phyloP scores from a whole-genome alignment of 1,139 yeast species.

The Yamadazyma trypodendri region DNA sequence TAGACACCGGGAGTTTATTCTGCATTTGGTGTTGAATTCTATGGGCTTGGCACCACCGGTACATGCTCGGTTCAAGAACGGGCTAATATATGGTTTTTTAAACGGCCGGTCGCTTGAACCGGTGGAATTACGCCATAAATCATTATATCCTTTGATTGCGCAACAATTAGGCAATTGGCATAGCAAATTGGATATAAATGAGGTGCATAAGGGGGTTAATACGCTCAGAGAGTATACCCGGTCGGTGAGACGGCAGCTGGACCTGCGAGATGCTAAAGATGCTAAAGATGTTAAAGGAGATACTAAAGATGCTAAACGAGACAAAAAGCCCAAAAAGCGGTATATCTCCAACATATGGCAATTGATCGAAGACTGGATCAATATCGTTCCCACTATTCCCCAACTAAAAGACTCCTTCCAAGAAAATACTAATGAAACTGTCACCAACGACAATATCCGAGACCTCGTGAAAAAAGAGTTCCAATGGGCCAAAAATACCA shows the following conservation, averaged over 20 bases:
- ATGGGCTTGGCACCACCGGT: constrained; percentile 68
- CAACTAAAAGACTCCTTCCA: constrained; percentile 43
- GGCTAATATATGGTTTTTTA: constrained; percentile 68
- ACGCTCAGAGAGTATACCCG: constrained; percentile 38
- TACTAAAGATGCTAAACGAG: too few relatives aligned
- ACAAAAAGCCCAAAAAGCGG: constrained; percentile 24
- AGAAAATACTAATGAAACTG: constrained; percentile 25
- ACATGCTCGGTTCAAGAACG: constrained; percentile 69
- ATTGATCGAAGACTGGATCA: constrained; percentile 60
- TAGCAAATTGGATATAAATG: constrained; percentile 38
- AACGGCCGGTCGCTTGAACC: constrained; percentile 66
- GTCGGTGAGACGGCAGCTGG: constrained; percentile 17
- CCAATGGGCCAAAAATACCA: constrained; percentile 44
- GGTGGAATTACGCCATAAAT: constrained; percentile 48
- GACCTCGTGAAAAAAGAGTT: constrained; percentile 50
- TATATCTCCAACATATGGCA: constrained; percentile 56
- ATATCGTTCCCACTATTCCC: constrained; percentile 52
- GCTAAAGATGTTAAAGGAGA: too few relatives aligned
- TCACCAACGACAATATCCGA: constrained; percentile 31
- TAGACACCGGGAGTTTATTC: constrained; percentile 72
- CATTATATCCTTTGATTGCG: constrained; percentile 59
- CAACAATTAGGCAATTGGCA: constrained; percentile 77
- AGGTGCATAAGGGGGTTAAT: constrained; percentile 52
- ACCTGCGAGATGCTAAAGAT: constrained; percentile 4
- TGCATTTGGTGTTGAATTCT: constrained; percentile 63